Evolutionary conservation across 78 protist species (phyloP).

Genomic region (Dictyostelium discoideum): dicty_2.7 NC_007091.3:815001-815500

Average conservation of each 20-base stretch:
- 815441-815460: conserved; percentile 30
- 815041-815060: conserved; percentile 14
- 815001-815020: conserved; percentile 55
- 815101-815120: not conserved
- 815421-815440: conserved; percentile 35
- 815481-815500: not conserved
- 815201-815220: not conserved
- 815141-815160: not conserved
- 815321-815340: not conserved
- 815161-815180: conserved; percentile 6
- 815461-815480: not conserved
- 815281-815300: not conserved
- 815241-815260: not conserved
- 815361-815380: not conserved
- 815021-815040: not conserved
- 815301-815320: not conserved
- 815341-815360: not conserved
- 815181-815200: not conserved
- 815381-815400: not conserved
- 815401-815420: conserved; percentile 51
- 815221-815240: not conserved
- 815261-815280: not conserved
- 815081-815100: not conserved
- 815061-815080: conserved; percentile 13
- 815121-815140: not conserved